A percentile compares a stretch with the other conserved stretches of the same genome.
phyloP scores from a whole-genome alignment of 1,139 yeast genomes.

The Taiozyma onychis region DNA sequence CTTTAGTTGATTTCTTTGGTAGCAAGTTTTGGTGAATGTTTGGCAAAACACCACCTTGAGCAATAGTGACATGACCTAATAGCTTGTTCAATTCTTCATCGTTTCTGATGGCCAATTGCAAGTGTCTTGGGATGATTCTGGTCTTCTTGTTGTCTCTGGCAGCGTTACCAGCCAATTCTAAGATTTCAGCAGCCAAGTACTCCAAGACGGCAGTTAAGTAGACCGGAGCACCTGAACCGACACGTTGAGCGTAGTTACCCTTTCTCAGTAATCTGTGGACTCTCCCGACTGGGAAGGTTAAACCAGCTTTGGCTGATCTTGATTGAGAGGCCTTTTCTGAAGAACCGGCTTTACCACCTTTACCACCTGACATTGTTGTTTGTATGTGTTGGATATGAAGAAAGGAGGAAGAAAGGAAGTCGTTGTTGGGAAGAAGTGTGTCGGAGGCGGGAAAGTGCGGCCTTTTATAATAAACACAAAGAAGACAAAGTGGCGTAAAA shows the following conservation, averaged over 20 bases:
- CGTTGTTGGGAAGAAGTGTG: neutral
- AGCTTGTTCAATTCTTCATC: constrained; percentile 94
- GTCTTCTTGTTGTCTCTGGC: constrained; percentile 98
- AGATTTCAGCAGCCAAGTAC: constrained; percentile 93
- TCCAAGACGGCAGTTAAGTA: constrained; percentile 95
- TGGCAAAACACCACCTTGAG: constrained; percentile 98
- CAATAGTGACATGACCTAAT: constrained; percentile 91
- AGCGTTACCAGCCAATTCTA: constrained; percentile 98
- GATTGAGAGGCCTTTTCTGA: constrained; percentile 93
- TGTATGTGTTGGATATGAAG: constrained; percentile 10
- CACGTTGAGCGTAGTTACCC: constrained; percentile 99
- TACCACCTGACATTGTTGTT: constrained; percentile 88
- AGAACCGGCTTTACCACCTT: constrained; percentile 96
- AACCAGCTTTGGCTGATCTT: constrained; percentile 97
- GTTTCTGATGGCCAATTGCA: constrained; percentile 97
- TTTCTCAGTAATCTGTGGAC: constrained; percentile 95
- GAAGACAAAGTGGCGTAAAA: too few species aligned
- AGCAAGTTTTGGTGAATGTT: constrained; percentile 95
- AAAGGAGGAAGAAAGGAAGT: constrained; percentile 2
- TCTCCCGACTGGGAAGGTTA: constrained; percentile 99
- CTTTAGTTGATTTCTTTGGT: constrained; percentile 87
- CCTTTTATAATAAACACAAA: neutral
- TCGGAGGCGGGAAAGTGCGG: neutral
- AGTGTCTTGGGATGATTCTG: constrained; percentile 97
- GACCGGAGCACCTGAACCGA: constrained; percentile 98